Evolutionary conservation across 768 basidiomycete genomes (phyloP), one percentile per base, ranked within the genome.

Genomic region (Galerina sulciceps): DNA sequence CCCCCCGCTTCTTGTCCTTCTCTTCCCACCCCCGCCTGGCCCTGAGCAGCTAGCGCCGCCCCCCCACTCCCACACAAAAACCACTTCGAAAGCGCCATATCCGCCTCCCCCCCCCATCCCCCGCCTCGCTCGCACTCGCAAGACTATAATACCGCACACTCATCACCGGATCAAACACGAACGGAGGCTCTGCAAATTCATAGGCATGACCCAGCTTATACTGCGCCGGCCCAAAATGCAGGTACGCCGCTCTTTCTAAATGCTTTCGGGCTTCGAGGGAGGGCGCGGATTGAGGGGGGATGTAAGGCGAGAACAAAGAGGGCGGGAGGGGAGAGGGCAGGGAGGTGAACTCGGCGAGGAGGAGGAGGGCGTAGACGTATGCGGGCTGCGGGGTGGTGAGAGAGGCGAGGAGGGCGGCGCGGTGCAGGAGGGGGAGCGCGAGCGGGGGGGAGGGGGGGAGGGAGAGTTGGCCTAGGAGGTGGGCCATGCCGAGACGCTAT

Each of bases 1-100:
- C 73, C 76, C 3, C 73, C 78, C n/a, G 70, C 69, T 4, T 71
- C 75, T 58, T 18, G 63, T 38, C 9, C 36, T 35, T 1, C 46
- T 46, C 26, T 53, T 37, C 43, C 63, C 5, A 48, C 42, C 36
- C 26, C 14, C 34, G 40, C 4, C 35, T 23, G 14, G 0, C 23
- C 14, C 17, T 49, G 35, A 14, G 13, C 6, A 22, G 43, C 38
- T 2, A 57, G 43, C 10, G 64, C 70, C 0, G 65, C 67, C 11
- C 70, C 73, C 0, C 88, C 87, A 3, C 71, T 73, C 1, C 96
- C 96, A 69, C 94, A 96, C 48, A 99, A 76, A 79, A 97, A 98
- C 96, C 96, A 99, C 74, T 97, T 98, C 72, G 86, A 89, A 53
- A 98, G 81, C 2, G 94, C 96, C 94, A 98, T 96, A 69, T 99